phyloP scores from a whole-genome alignment of 2,329 filamentous ascomycete species.

The Pestalotiopsis sp. region DNA sequence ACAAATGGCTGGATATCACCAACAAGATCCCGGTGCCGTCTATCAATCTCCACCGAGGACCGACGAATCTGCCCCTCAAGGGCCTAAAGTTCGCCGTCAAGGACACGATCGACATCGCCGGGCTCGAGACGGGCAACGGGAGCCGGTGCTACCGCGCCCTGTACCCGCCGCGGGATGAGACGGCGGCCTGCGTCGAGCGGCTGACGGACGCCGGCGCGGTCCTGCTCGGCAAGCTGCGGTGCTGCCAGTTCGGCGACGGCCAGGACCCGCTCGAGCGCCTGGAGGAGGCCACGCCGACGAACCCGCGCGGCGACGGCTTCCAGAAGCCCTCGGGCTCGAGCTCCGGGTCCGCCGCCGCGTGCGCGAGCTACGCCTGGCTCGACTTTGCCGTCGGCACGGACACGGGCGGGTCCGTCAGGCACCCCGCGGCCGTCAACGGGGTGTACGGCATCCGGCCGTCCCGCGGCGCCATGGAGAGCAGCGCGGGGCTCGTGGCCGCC shows the following conservation, averaged over 20 bases:
- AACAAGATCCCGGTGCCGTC: conserved; percentile 22
- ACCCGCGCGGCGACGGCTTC: conserved; percentile 21
- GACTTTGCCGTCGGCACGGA: conserved; percentile 25
- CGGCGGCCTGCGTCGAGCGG: conserved; percentile 14
- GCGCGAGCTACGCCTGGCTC: conserved; percentile 21
- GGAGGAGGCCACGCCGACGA: conserved; percentile 21
- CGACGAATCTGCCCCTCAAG: conserved; percentile 7
- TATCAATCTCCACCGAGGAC: conserved; percentile 9
- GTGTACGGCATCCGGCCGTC: conserved; percentile 22
- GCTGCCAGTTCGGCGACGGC: conserved; percentile 21
- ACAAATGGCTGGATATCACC: conserved; percentile 16
- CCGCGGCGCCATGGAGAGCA: conserved; percentile 9
- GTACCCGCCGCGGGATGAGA: conserved; percentile 11
- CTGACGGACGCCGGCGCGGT: conserved; percentile 22
- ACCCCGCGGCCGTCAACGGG: conserved; percentile 21
- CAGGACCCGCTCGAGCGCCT: conserved; percentile 22
- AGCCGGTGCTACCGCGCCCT: conserved; percentile 18
- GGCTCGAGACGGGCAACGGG: conserved; percentile 20
- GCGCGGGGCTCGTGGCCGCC: conserved; percentile 13
- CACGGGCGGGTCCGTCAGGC: conserved; percentile 22
- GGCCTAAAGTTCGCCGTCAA: conserved; percentile 24
- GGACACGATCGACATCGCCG: conserved; percentile 20
- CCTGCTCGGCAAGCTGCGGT: conserved; percentile 24
- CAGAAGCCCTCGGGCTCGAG: conserved; percentile 21
- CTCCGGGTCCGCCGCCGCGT: conserved; percentile 19